phyloP scores from a whole-genome alignment of 805 yeast genomes.

The Yueomyces sinensis region DNA sequence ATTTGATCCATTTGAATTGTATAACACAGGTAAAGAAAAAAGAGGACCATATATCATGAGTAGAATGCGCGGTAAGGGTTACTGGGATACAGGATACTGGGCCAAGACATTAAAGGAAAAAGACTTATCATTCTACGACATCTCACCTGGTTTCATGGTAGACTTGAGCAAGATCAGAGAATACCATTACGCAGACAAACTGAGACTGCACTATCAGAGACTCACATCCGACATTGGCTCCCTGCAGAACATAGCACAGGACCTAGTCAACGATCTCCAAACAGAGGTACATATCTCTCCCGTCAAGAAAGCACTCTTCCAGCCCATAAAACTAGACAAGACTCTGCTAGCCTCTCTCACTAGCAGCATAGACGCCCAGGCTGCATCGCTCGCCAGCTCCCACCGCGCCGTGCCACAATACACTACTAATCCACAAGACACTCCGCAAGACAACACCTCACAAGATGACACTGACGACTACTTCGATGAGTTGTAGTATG shows the following conservation, averaged over 20 bases:
- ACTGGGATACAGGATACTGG: conserved; percentile 96
- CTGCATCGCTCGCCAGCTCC: no score
- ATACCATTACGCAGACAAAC: conserved; percentile 59
- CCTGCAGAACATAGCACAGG: conserved; percentile 78
- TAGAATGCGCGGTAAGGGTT: conserved; percentile 65
- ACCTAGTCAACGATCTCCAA: conserved; percentile 83
- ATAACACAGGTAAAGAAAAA: conserved; percentile 6
- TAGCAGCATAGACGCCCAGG: no score
- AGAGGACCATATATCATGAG: conserved; percentile 52
- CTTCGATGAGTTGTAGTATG: background rate
- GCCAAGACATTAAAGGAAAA: conserved; percentile 40
- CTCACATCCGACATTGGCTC: conserved; percentile 71
- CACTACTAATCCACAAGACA: no score
- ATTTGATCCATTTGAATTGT: conserved; percentile 61
- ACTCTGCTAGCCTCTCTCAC: background rate
- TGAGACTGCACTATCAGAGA: conserved; percentile 76
- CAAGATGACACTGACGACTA: background rate
- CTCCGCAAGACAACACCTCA: background rate
- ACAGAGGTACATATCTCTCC: conserved; percentile 25
- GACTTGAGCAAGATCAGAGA: conserved; percentile 58
- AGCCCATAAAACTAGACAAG: background rate
- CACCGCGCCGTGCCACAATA: no score
- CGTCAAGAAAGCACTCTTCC: conserved; percentile 1
- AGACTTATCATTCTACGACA: conserved; percentile 49
- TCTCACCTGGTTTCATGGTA: conserved; percentile 73